Conservation (phyloP, 2,329 filamentous ascomycete species). For the Aspergillus hiratsukae region DNA sequence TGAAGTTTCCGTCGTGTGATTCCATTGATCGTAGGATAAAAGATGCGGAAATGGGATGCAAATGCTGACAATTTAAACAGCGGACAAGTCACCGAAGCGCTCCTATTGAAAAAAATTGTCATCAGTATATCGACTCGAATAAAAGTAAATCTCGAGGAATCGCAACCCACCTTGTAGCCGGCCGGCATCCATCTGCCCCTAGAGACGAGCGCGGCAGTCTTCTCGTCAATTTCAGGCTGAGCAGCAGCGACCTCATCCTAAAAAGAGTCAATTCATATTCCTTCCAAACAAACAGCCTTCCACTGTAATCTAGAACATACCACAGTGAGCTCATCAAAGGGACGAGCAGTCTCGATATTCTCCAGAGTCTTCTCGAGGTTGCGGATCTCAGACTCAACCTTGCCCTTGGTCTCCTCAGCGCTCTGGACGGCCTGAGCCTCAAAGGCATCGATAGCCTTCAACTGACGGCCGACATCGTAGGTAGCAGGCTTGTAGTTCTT, state of each 20-base stretch:
- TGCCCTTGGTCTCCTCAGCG: constrained; percentile 92
- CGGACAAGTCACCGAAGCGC: constrained; percentile 96
- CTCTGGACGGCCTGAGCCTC: constrained; percentile 96
- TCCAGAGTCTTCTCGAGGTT: constrained; percentile 90
- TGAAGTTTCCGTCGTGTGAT: constrained; percentile 28
- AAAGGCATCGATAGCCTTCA: constrained; percentile 98
- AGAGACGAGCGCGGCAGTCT: constrained; percentile 87
- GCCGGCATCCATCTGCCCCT: constrained; percentile 98
- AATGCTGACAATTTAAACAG: constrained; percentile 63
- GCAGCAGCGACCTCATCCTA: constrained; percentile 93
- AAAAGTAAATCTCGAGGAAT: background rate
- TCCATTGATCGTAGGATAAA: constrained; percentile 28
- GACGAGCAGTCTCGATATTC: constrained; percentile 94
- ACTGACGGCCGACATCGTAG: constrained; percentile 88
- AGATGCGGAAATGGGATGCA: constrained; percentile 21
- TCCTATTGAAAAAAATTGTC: constrained; percentile 57
- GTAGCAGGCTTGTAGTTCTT: constrained; percentile 82
- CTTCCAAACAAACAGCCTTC: background rate
- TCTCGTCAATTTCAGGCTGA: constrained; percentile 95
- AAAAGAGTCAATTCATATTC: constrained; percentile 7
- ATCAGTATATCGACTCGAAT: constrained; percentile 4
- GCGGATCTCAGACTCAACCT: constrained; percentile 91
- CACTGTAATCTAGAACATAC: constrained; percentile 52
- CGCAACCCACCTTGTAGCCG: constrained; percentile 84
- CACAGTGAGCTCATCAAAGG: constrained; percentile 95